These are phyloP conservation scores for Cyclotella distinguenda DNA, from an alignment of 108 stramenopile genomes.

Conservation along the genomic window DNA sequence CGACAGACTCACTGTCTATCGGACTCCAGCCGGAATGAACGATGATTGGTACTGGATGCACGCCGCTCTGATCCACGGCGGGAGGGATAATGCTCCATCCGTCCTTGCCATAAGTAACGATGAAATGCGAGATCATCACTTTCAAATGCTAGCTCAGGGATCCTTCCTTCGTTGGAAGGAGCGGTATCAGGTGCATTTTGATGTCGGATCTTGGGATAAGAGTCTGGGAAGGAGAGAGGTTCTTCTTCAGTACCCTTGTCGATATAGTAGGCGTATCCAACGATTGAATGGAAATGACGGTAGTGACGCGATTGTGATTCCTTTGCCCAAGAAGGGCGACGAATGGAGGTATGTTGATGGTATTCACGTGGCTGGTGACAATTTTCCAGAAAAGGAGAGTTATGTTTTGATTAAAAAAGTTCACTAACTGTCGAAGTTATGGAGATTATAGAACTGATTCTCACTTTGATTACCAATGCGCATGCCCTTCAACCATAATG, in stretches of 20 bases:
- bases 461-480: too few species aligned
- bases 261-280: conserved; percentile 81
- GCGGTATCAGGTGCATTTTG: conserved; percentile 87
- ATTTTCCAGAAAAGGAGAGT: conserved; percentile 70
- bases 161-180: conserved; percentile 96
- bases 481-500: too few species aligned
- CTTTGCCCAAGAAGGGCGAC: conserved; percentile 80
- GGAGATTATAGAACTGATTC: too few species aligned
- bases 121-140: conserved; percentile 99
- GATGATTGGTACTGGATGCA: conserved; percentile 99
- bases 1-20: conserved; percentile 56
- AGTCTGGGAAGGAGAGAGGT: conserved; percentile 23
- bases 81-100: conserved; percentile 34
- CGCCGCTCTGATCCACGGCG: conserved; percentile 67
- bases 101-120: conserved; percentile 93
- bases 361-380: conserved; percentile 68
- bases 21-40: conserved; percentile 81
- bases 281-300: conserved; percentile 27
- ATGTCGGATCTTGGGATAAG: conserved; percentile 56
- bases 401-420: conserved; percentile 53
- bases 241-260: conserved; percentile 59
- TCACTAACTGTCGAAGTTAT: too few species aligned
- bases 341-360: conserved; percentile 85
- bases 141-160: conserved; percentile 89
- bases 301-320: conserved; percentile 61